Evolutionary conservation across 768 basidiomycete genomes (phyloP), one percentile per base, ranked within the genome.

Genomic region (Suillus paluster): DNA sequence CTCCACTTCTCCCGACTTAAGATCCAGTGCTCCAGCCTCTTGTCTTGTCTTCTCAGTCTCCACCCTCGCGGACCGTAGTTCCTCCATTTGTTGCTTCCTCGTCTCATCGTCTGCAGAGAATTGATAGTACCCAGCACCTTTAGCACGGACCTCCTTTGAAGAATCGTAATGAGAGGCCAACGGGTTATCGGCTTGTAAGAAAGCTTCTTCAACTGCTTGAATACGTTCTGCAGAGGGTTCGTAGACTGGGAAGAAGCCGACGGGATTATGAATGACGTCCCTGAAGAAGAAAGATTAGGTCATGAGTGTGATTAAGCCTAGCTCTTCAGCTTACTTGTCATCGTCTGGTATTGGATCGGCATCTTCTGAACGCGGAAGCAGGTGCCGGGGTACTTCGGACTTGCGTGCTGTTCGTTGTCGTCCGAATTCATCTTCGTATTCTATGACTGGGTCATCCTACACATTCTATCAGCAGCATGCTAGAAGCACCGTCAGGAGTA

Each of bases 51-150:
- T 78, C 69, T 86, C 85, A 1, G 95, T 97, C 71, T 95, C 92
- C 50, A 84, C 81, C 46, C 94, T 81, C 3, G 82, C 83, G 5
- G 77, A 72, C 61, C 83, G 85, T 14, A 99, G 78, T 59, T 91
- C 91, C 60, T 92, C 92, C 94, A 96, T 92, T 73, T 98, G 89
- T 55, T 80, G 78, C 65, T 78, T 78, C 46, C 97, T 82, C 33
- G 84, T 86, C 65, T 92, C 91, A 69, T 95, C 93, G 67, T 97
- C 94, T 3, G 73, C 83, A 14, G 94, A 93, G 75, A 99, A 96
- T 71, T 93, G 91, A 74, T 97, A 97, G 76, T 91, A 94, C 1
- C 86, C 95, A 1, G 97, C 96, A 48, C 92, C 97, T 73, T 89
- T 90, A 14, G 91, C 86, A 17, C 97, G 91, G 21, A 91, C 88